phyloP scores from a whole-genome alignment of 108 stramenopile species.

The Discostella pseudostelligera region DNA sequence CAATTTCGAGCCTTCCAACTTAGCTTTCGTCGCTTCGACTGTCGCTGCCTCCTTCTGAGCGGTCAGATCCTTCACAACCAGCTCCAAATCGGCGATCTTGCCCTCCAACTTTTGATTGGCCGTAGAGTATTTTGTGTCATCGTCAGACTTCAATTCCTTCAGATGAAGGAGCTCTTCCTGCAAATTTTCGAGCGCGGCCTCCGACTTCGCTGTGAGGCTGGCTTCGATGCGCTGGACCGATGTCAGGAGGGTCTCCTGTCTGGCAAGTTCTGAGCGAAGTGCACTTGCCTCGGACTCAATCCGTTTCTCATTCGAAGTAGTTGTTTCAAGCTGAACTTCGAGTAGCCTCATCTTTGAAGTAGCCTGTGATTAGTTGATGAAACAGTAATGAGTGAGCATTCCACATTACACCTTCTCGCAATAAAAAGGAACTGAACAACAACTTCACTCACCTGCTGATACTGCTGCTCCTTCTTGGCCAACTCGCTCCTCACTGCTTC shows the following conservation, averaged over 20 bases:
- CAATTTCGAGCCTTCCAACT: constrained; percentile 40
- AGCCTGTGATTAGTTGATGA: constrained; percentile 35
- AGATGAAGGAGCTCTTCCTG: constrained; percentile 50
- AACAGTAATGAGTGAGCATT: no score
- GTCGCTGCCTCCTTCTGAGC: constrained; percentile 52
- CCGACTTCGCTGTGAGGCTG: constrained; percentile 61
- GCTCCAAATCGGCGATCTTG: constrained; percentile 53
- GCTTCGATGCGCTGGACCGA: constrained; percentile 82
- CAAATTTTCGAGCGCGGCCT: constrained; percentile 53
- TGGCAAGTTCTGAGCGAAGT: constrained; percentile 67
- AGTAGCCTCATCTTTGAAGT: constrained; percentile 57
- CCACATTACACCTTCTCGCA: no score
- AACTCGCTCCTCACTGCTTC: constrained; percentile 52
- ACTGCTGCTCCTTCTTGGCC: constrained; percentile 53
- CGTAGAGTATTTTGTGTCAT: constrained; percentile 41
- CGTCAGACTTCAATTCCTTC: constrained; percentile 33
- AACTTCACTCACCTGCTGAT: constrained; percentile 38
- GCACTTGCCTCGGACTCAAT: constrained; percentile 52
- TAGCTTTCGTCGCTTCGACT: constrained; percentile 37
- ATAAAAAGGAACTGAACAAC: constrained; percentile 8
- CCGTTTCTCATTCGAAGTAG: constrained; percentile 60
- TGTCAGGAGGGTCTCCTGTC: constrained; percentile 69
- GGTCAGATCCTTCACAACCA: constrained; percentile 31
- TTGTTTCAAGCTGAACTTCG: constrained; percentile 65
- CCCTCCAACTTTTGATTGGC: constrained; percentile 53